Percentiles rank a stretch among this genome's conserved stretches.
Conservation (phyloP, 2,329 filamentous ascomycete genomes). For the Helminthosporium solani region DNA sequence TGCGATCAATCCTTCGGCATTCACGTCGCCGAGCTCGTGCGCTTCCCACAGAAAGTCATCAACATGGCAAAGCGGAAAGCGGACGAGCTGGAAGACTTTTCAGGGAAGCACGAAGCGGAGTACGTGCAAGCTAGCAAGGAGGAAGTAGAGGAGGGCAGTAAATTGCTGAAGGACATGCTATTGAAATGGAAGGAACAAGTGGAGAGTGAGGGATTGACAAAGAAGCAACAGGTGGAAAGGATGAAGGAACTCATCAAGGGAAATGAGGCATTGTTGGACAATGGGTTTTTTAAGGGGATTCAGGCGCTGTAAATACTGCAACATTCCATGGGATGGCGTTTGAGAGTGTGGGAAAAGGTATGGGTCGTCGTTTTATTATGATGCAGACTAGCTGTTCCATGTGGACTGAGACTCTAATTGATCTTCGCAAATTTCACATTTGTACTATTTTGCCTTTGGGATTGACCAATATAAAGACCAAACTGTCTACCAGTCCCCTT, state of each 20-base stretch:
- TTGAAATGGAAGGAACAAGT: constrained; percentile 78
- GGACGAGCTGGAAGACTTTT: constrained; percentile 96
- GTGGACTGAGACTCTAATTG: too few species aligned
- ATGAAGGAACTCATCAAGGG: constrained; percentile 77
- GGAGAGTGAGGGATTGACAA: constrained; percentile 58
- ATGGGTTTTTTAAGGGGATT: constrained; percentile 66
- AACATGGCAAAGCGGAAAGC: constrained; percentile 99
- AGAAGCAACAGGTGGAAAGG: constrained; percentile 71
- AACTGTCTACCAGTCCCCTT: too few species aligned
- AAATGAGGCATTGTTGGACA: constrained; percentile 64
- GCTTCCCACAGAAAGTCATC: constrained; percentile 95
- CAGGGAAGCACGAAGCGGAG: constrained; percentile 67
- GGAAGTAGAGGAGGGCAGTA: constrained; percentile 86
- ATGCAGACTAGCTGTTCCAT: too few species aligned
- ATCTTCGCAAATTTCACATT: too few species aligned
- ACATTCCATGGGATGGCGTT: too few species aligned
- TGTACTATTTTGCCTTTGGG: too few species aligned
- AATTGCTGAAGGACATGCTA: constrained; percentile 79
- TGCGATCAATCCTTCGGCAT: constrained; percentile 98
- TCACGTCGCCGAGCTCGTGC: constrained; percentile 93
- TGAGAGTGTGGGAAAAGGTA: too few species aligned
- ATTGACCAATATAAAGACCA: too few species aligned
- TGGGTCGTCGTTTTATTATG: too few species aligned
- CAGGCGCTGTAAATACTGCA: constrained; percentile 44
- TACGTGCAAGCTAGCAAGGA: constrained; percentile 60